phyloP scores from a whole-genome alignment of 306 rosid genomes.

The Begonia fuchsioides region DNA sequence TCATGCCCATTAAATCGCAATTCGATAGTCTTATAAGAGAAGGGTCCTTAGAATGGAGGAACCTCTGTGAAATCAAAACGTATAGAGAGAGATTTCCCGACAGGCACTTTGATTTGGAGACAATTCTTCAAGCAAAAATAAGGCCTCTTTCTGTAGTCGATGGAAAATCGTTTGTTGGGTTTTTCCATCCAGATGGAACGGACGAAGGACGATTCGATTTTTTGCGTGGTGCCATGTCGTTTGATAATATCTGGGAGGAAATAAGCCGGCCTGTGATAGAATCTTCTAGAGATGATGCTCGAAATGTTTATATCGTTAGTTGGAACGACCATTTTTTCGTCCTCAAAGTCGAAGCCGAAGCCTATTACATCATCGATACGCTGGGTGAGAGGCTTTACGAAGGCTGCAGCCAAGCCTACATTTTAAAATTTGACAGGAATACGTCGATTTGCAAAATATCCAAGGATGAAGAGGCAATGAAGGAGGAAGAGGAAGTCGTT shows the following conservation, averaged over 20 bases:
- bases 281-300: slow-evolving; percentile 31
- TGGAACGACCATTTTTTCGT: slow-evolving; percentile 99
- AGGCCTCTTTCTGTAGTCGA: slow-evolving; percentile 74
- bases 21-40: slow-evolving; percentile 89
- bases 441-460: slow-evolving; percentile 45
- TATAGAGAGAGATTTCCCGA: slow-evolving; percentile 77
- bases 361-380: slow-evolving; percentile 82
- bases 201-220: slow-evolving; percentile 82
- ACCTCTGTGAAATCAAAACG: slow-evolving; percentile 66
- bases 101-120: slow-evolving; percentile 95
- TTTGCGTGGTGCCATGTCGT: slow-evolving; percentile 88
- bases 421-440: slow-evolving; percentile 66
- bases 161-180: slow-evolving; percentile 72
- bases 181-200: slow-evolving; percentile 92
- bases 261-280: slow-evolving; percentile 45
- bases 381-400: slow-evolving; percentile 95
- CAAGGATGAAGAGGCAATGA: slow-evolving; percentile 32
- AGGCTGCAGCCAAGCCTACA: slow-evolving; percentile 87
- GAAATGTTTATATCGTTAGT: slow-evolving; percentile 70
- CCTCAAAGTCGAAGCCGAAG: slow-evolving; percentile 83
- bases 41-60: slow-evolving; percentile 92
- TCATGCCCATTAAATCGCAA: slow-evolving; percentile 93
- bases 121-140: slow-evolving; percentile 83
- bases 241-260: slow-evolving; percentile 98
- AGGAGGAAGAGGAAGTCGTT: slow-evolving; percentile 44